Evolutionary conservation across 495 filamentous ascomycete genomes (phyloP).

Genomic region (Mycothermus thermophilus): DNA sequence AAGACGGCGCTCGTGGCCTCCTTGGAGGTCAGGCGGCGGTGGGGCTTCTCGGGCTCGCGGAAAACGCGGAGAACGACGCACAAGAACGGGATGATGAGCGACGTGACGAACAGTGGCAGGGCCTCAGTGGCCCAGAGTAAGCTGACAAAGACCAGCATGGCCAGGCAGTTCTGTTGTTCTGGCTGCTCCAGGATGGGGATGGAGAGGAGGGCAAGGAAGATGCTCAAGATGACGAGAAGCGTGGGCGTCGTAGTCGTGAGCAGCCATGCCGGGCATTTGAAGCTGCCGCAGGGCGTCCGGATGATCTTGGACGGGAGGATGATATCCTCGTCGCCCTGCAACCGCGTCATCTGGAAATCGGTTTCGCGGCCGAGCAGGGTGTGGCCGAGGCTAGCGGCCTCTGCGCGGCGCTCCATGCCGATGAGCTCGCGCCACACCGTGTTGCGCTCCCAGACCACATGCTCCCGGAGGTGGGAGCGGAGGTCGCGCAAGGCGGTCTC

Average conservation of each 20-base stretch:
- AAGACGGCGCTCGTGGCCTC: conserved; percentile 72
- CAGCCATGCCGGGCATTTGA: conserved; percentile 66
- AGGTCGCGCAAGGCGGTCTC: conserved; percentile 66
- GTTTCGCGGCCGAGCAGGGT: conserved; percentile 65
- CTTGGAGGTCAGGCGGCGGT: conserved; percentile 56
- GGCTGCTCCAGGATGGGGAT: conserved; percentile 66
- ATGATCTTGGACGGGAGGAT: conserved; percentile 47
- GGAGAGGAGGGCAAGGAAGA: conserved; percentile 60
- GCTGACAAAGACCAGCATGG: conserved; percentile 86
- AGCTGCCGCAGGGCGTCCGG: conserved; percentile 64
- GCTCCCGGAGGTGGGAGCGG: conserved; percentile 81
- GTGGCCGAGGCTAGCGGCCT: conserved; percentile 82
- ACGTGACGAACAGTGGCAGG: conserved; percentile 94
- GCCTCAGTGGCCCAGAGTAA: conserved; percentile 96
- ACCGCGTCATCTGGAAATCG: conserved; percentile 52
- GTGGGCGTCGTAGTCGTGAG: conserved; percentile 67
- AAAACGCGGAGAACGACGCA: conserved; percentile 78
- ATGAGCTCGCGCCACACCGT: conserved; percentile 99
- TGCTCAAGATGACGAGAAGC: conserved; percentile 50
- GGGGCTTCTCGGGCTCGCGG: conserved; percentile 54
- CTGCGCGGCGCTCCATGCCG: conserved; percentile 88
- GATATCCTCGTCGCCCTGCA: conserved; percentile 69
- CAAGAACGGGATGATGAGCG: conserved; percentile 83
- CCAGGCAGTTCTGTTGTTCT: conserved; percentile 92
- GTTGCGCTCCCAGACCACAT: conserved; percentile 98